These are phyloP conservation scores for Lachancea sp. DNA, from an alignment of 805 yeast genomes.

Conservation along the genomic window DNA sequence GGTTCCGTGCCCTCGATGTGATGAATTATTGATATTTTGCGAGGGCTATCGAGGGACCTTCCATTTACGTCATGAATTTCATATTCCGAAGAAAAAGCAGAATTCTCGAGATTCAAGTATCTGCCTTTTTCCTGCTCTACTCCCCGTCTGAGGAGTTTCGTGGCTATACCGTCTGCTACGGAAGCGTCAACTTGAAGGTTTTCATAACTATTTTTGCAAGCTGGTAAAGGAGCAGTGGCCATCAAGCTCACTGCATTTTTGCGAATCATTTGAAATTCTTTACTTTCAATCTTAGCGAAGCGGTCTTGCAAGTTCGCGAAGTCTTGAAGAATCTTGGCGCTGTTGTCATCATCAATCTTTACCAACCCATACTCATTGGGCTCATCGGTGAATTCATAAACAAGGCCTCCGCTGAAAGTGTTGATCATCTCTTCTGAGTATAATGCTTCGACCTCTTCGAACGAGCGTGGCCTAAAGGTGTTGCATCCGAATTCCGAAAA, in stretches of 20 bases:
- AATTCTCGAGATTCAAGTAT: conserved; percentile 40
- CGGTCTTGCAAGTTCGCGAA: conserved; percentile 44
- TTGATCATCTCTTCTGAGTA: conserved; percentile 67
- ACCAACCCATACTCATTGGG: conserved; percentile 76
- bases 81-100: conserved; percentile 39
- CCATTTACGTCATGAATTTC: conserved; percentile 43
- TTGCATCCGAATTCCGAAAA: conserved; percentile 93
- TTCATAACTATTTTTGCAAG: conserved; percentile 37
- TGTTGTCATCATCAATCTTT: conserved; percentile 37
- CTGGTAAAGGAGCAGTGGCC: conserved; percentile 25
- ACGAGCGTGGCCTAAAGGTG: conserved; percentile 66
- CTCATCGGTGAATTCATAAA: conserved; percentile 75
- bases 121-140: conserved; percentile 43
- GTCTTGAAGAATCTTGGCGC: conserved; percentile 41
- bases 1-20: not conserved
- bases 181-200: conserved; percentile 38
- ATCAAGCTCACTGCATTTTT: conserved; percentile 14
- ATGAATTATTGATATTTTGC: conserved; percentile 17
- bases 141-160: conserved; percentile 43
- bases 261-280: conserved; percentile 1
- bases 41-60: conserved; percentile 16
- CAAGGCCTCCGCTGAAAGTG: conserved; percentile 79
- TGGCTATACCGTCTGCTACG: conserved; percentile 39
- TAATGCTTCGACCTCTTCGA: conserved; percentile 67
- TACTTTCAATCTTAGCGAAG: conserved; percentile 24